These are phyloP conservation scores for Podospora didyma DNA, from an alignment of 495 filamentous ascomycete species.

Conservation along the genomic window DNA sequence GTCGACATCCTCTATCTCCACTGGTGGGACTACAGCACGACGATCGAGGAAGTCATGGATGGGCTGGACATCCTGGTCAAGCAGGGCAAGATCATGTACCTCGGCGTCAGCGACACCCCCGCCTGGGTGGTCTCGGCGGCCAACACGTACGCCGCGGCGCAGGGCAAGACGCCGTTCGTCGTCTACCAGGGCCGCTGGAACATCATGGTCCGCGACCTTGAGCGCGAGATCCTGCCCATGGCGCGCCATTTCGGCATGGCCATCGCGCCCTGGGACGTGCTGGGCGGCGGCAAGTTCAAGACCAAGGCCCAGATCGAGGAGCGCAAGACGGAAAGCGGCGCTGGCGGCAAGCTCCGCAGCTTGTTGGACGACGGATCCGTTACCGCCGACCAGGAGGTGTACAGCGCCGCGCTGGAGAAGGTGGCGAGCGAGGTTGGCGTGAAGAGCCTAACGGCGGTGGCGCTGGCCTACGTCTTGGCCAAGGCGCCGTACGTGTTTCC, in stretches of 20 bases:
- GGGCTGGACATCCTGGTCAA: too few relatives aligned
- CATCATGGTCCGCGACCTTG: constrained; percentile 50
- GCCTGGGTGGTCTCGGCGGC: constrained; percentile 61
- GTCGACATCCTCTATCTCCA: too few relatives aligned
- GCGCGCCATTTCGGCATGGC: constrained; percentile 55
- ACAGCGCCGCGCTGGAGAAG: too few relatives aligned
- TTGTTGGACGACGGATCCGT: too few relatives aligned
- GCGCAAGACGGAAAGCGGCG: too few relatives aligned
- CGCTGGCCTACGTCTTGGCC: constrained; percentile 51
- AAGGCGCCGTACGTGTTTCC: constrained; percentile 49
- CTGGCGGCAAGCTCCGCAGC: too few relatives aligned
- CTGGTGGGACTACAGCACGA: too few relatives aligned
- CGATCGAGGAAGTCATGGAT: too few relatives aligned
- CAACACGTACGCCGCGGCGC: constrained; percentile 56
- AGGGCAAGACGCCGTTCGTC: constrained; percentile 58
- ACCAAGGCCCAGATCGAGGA: too few relatives aligned
- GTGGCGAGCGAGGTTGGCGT: too few relatives aligned
- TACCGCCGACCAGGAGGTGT: too few relatives aligned
- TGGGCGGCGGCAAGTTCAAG: constrained; percentile 51
- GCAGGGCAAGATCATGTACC: too few relatives aligned
- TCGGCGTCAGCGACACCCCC: constrained; percentile 42
- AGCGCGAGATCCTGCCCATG: constrained; percentile 60
- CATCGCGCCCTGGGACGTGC: constrained; percentile 52
- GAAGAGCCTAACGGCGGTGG: constrained; percentile 33
- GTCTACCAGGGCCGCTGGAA: constrained; percentile 70